Percentiles rank a stretch among this genome's conserved stretches.
These are phyloP conservation scores for Bruguiera gymnorhiza DNA, from an alignment of 345 rosid species.

Conservation along the genomic window DNA sequence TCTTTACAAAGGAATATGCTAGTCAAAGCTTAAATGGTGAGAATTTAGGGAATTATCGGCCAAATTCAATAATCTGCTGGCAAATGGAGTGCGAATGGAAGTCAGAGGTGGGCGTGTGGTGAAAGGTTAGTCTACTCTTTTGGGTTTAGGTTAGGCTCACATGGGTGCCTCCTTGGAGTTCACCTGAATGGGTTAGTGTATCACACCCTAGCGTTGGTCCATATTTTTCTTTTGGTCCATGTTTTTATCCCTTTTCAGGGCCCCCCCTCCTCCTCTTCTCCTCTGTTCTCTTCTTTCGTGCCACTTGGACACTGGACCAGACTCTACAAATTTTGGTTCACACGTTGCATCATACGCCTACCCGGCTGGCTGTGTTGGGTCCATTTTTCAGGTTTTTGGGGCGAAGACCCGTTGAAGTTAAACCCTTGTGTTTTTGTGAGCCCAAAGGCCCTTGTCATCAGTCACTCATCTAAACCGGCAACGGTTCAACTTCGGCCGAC, in stretches of 20 bases:
- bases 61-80: too few relatives aligned
- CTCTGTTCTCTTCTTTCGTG: background rate
- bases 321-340: background rate
- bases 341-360: background rate
- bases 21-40: too few relatives aligned
- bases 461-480: too few relatives aligned
- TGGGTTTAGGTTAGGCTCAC: background rate
- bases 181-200: slow-evolving; percentile 1
- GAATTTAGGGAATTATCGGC: too few relatives aligned
- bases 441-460: background rate
- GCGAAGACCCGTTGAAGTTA: background rate
- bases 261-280: slow-evolving; percentile 1
- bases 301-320: background rate
- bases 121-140: too few relatives aligned
- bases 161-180: background rate
- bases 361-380: slow-evolving; percentile 14
- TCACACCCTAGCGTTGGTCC: slow-evolving; percentile 21
- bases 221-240: background rate
- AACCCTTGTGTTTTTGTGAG: background rate
- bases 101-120: too few relatives aligned
- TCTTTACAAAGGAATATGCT: too few relatives aligned
- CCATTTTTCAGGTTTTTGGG: slow-evolving; percentile 13
- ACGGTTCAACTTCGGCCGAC: too few relatives aligned
- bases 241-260: background rate
- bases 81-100: too few relatives aligned